phyloP scores from a whole-genome alignment of 257 asterid species.

The Fraxinus americana region DNA sequence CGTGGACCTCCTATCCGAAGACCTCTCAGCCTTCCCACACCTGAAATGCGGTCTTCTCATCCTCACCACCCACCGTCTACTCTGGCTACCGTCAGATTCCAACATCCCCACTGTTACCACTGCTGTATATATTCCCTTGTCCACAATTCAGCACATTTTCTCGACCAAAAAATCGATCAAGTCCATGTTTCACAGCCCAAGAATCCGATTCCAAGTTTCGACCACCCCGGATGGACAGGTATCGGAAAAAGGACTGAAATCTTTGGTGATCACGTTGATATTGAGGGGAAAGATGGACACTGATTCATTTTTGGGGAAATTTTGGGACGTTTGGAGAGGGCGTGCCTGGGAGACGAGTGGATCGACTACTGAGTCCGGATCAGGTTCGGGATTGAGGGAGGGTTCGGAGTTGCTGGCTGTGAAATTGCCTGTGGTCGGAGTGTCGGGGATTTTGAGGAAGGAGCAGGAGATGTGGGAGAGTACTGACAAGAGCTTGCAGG shows the following conservation, averaged over 20 bases:
- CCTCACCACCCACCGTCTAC: constrained; percentile 85
- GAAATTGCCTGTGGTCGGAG: constrained; percentile 80
- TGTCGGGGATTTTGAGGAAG: constrained; percentile 90
- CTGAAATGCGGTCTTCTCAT: constrained; percentile 70
- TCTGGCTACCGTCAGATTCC: constrained; percentile 61
- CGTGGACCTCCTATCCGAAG: constrained; percentile 78
- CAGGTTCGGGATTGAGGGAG: constrained; percentile 33
- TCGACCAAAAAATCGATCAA: constrained; percentile 64
- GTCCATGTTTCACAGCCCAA: constrained; percentile 80
- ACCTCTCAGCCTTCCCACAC: constrained; percentile 62
- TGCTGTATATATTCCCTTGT: constrained; percentile 58
- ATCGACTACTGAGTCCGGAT: constrained; percentile 32
- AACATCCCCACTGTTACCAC: constrained; percentile 5
- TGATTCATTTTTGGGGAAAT: constrained; percentile 71
- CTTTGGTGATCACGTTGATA: constrained; percentile 49
- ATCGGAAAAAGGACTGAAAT: constrained; percentile 43
- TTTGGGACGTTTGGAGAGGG: constrained; percentile 86
- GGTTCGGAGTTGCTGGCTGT: constrained; percentile 48
- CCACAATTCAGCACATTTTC: constrained; percentile 58
- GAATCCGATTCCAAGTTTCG: constrained; percentile 73
- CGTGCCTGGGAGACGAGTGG: constrained; percentile 68
- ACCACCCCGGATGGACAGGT: constrained; percentile 50
- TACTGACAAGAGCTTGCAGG: constrained; percentile 97
- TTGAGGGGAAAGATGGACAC: constrained; percentile 71
- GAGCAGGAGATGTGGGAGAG: constrained; percentile 99